A percentile compares a stretch with the other conserved stretches of the same genome.
These are phyloP conservation scores for Pichia deserticola DNA, from an alignment of 805 yeast genomes.

Conservation along the genomic window DNA sequence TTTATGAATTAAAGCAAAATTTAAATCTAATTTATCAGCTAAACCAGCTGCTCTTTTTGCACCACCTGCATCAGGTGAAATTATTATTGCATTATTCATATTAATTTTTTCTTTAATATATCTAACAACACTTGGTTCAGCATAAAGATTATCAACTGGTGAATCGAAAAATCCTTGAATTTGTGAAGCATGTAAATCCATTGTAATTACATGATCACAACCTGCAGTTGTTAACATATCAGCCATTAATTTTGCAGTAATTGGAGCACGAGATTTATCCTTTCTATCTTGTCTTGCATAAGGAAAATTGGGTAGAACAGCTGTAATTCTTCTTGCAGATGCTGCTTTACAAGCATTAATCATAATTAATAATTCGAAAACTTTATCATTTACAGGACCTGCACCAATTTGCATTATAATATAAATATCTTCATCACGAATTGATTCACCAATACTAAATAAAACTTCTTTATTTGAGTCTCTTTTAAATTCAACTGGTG, in stretches of 20 bases:
- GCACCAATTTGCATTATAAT: conserved; percentile 76
- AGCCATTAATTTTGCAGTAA: conserved; percentile 79
- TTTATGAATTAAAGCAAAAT: conserved; percentile 79
- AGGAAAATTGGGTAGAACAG: conserved; percentile 75
- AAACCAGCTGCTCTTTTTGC: conserved; percentile 84
- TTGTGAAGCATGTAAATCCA: conserved; percentile 86
- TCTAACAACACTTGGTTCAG: conserved; percentile 74
- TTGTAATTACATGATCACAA: conserved; percentile 77
- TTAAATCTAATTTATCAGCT: conserved; percentile 71
- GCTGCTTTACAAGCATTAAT: conserved; percentile 80
- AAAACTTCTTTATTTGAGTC: conserved; percentile 70
- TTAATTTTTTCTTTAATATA: conserved; percentile 59
- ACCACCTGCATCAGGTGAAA: conserved; percentile 88
- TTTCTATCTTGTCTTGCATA: conserved; percentile 87
- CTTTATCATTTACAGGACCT: conserved; percentile 68
- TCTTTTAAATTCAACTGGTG: conserved; percentile 57
- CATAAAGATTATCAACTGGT: conserved; percentile 79
- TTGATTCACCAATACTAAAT: conserved; percentile 72
- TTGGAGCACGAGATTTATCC: conserved; percentile 80
- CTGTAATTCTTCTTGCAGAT: conserved; percentile 75
- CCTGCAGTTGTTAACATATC: conserved; percentile 79
- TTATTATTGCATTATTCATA: conserved; percentile 57
- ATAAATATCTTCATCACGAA: conserved; percentile 78
- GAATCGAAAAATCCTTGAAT: conserved; percentile 80
- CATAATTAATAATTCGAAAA: conserved; percentile 68